Base-by-base conservation (phyloP, 2,329 filamentous ascomycete species). In the Tolypocladium amazonense region DNA sequence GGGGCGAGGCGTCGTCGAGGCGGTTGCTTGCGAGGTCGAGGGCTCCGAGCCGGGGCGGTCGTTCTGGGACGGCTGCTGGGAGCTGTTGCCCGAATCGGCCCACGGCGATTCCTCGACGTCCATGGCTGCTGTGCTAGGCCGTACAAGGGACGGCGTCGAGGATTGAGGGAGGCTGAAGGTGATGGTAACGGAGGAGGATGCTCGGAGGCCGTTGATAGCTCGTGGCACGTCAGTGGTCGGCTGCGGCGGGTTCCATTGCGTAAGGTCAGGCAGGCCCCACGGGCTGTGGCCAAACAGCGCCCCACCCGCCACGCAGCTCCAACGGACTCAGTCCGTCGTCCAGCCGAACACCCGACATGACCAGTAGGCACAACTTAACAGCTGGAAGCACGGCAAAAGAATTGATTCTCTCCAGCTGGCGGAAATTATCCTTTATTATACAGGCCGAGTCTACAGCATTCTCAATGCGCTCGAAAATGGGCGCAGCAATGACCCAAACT, bases 81-180 rank as follows among this genome's bases (percentile, higher is more conserved):
- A 55, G 65, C 68, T 65, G 61, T 72, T 68, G 63, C 66, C 69
- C 41, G 77, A 75, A 69, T 82, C 80, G 67, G 79, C 80, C 80
- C 80, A 82, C 23, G 80, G 80, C 58, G 79, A 80, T 67, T 82
- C 77, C 69, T 79, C 77, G 63, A 80, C 74, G 65, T 81, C 79
- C 79, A 81, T 81, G 60, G 64, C 61, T 66, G 63, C 56, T 58
- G 41, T 60, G 37, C 41, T 55, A 18, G 58, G 38, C 58, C 41
- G 43, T 62, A 54, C 27, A 37, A 55, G 43, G 23, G 37, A 47
- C 38, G 47, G 47, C 35, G 56, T 52, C 52, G 50, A 45, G 43
- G 30, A 59, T 39, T 45, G 57, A 33, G 27, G 25, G 57, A 39
- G 57, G 50, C 30, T 25, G 30, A 25, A 45, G 56, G 27, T 54